phyloP scores from a whole-genome alignment of 208 protist genomes.

The Trypanosoma theileri region DNA sequence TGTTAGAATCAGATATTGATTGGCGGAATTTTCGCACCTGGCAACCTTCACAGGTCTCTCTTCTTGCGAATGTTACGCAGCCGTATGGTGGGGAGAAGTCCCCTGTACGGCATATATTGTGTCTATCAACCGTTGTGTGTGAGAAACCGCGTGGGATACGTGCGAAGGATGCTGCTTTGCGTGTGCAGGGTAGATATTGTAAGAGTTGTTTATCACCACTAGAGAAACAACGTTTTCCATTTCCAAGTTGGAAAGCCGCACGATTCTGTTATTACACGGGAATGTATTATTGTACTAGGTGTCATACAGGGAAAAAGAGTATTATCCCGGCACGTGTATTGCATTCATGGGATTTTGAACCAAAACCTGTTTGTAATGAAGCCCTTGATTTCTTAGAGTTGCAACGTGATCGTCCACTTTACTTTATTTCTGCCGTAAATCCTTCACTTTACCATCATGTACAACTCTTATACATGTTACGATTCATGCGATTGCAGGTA shows the following conservation, averaged over 20 bases:
- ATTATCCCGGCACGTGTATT: conserved; percentile 41
- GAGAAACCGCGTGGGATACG: conserved; percentile 25
- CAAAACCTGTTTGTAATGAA: conserved; percentile 31
- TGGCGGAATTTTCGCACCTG: conserved; percentile 17
- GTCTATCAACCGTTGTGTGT: conserved; percentile 15
- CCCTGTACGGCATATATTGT: conserved; percentile 20
- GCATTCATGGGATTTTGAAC: conserved; percentile 43
- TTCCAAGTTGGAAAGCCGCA: conserved; percentile 29
- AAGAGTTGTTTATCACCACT: conserved; percentile 31
- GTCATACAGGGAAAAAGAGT: conserved; percentile 22
- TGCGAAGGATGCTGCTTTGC: conserved; percentile 28
- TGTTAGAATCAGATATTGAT: background rate
- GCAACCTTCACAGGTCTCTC: conserved; percentile 12
- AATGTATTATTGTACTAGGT: conserved; percentile 44
- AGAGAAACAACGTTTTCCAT: conserved; percentile 7
- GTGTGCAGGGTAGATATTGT: conserved; percentile 28
- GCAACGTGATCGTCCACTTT: conserved; percentile 33
- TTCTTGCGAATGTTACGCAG: conserved; percentile 11
- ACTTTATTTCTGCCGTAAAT: conserved; percentile 34
- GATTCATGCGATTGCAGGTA: conserved; percentile 35
- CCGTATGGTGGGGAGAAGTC: background rate
- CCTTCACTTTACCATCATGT: conserved; percentile 28
- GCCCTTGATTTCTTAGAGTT: conserved; percentile 32
- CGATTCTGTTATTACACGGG: conserved; percentile 60
- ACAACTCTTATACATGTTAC: conserved; percentile 20